phyloP scores from a whole-genome alignment of 345 rosid genomes.

The Diplotaxis tenuifolia region DNA sequence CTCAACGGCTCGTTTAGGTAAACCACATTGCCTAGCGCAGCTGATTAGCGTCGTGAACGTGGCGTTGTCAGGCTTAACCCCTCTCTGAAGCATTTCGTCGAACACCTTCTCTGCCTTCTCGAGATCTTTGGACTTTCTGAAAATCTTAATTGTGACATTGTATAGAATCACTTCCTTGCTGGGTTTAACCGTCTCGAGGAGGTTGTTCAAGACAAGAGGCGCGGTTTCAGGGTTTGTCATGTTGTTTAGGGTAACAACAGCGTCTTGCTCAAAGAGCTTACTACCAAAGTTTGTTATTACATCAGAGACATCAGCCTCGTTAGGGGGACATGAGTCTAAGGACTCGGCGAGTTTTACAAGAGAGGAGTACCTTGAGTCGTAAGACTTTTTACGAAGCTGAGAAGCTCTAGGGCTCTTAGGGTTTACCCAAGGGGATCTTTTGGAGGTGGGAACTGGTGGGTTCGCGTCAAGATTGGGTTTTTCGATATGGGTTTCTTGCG shows the following conservation, averaged over 20 bases:
- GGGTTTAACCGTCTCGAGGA: slow-evolving; percentile 44
- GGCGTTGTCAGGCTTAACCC: slow-evolving; percentile 64
- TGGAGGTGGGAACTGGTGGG: slow-evolving; percentile 35
- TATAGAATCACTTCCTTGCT: slow-evolving; percentile 60
- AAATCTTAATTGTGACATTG: slow-evolving; percentile 75
- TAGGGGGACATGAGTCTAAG: slow-evolving; percentile 48
- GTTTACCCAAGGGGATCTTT: slow-evolving; percentile 73
- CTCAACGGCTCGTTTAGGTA: slow-evolving; percentile 66
- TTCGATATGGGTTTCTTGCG: slow-evolving; percentile 33
- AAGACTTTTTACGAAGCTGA: slow-evolving; percentile 52
- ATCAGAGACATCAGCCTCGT: slow-evolving; percentile 42
- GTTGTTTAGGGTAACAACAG: slow-evolving; percentile 74
- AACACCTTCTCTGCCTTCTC: slow-evolving; percentile 66
- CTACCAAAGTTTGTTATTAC: slow-evolving; percentile 51
- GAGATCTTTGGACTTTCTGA: slow-evolving; percentile 67
- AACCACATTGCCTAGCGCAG: slow-evolving; percentile 62
- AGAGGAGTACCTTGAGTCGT: slow-evolving; percentile 75
- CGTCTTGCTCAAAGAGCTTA: slow-evolving; percentile 65
- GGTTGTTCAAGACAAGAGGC: slow-evolving; percentile 51
- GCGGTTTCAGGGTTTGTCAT: slow-evolving; percentile 75
- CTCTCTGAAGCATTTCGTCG: slow-evolving; percentile 67
- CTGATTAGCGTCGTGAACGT: slow-evolving; percentile 75
- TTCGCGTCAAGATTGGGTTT: slow-evolving; percentile 16
- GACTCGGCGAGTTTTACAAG: slow-evolving; percentile 62
- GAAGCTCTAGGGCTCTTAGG: slow-evolving; percentile 81